A percentile compares a stretch with the other conserved stretches of the same genome.
These are phyloP conservation scores for Arachis monticola DNA, from an alignment of 331 rosid genomes.

Conservation along the genomic window DNA sequence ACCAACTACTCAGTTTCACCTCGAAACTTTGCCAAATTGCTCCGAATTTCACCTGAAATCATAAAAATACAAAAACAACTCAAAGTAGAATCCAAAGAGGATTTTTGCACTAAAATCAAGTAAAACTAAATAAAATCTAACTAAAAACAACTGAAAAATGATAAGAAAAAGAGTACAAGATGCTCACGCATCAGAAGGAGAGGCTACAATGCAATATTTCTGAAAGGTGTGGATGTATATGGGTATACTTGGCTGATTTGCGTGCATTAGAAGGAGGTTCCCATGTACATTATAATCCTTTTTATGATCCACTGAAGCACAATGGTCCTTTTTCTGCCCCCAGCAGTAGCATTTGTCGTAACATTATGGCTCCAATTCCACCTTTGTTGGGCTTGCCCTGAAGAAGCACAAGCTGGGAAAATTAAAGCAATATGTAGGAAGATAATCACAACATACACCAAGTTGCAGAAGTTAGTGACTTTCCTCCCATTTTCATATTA, in stretches of 20 bases:
- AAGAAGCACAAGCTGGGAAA: constrained; percentile 81
- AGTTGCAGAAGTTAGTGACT: constrained; percentile 71
- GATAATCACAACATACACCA: constrained; percentile 60
- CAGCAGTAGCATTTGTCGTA: constrained; percentile 96
- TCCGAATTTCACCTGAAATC: too few relatives aligned
- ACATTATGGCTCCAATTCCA: constrained; percentile 94
- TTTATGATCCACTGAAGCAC: constrained; percentile 73
- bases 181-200: constrained; percentile 53
- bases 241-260: constrained; percentile 82
- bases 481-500: constrained; percentile 29
- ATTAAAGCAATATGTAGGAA: constrained; percentile 72
- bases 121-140: too few relatives aligned
- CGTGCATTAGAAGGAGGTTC: constrained; percentile 69
- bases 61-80: too few relatives aligned
- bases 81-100: too few relatives aligned
- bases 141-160: too few relatives aligned
- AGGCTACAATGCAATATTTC: constrained; percentile 70
- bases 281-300: constrained; percentile 82
- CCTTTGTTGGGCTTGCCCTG: constrained; percentile 94
- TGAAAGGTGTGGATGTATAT: constrained; percentile 93
- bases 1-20: too few relatives aligned
- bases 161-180: too few relatives aligned
- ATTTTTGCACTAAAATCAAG: too few relatives aligned
- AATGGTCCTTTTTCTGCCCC: constrained; percentile 67
- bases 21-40: too few relatives aligned